Percentiles rank a stretch among this genome's conserved stretches.
Conservation (phyloP, 2,329 filamentous ascomycete species). For the Emergomyces orientalis region DNA sequence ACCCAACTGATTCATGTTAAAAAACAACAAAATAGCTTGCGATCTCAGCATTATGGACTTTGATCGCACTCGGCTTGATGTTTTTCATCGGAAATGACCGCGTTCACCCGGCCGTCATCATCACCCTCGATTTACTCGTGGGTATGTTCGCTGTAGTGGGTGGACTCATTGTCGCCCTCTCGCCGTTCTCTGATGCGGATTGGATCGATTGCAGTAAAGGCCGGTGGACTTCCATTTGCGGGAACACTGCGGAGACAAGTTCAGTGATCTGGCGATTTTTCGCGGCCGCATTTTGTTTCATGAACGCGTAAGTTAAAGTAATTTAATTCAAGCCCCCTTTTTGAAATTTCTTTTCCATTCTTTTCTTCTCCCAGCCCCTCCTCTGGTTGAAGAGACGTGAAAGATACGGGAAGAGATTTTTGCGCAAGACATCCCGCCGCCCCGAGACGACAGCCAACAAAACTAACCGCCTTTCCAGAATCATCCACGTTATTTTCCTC, state of each 20-base stretch:
- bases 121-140: constrained; percentile 19
- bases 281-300: constrained; percentile 6
- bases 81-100: neutral
- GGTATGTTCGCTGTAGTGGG: constrained; percentile 17
- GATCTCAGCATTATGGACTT: constrained; percentile 2
- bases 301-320: constrained; percentile 2
- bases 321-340: neutral
- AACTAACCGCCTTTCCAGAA: neutral
- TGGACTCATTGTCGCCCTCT: neutral
- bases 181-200: neutral
- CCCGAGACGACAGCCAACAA: neutral
- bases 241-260: neutral
- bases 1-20: neutral
- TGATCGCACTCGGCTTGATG: neutral
- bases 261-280: constrained; percentile 8
- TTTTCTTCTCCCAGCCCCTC: no score
- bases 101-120: neutral
- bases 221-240: constrained; percentile 7
- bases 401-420: no score
- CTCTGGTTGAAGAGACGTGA: no score
- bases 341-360: neutral
- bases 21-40: neutral
- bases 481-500: constrained; percentile 3
- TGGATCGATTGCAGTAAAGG: constrained; percentile 6
- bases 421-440: neutral